phyloP scores from a whole-genome alignment of 257 asterid genomes.

The Nemophila menziesii region DNA sequence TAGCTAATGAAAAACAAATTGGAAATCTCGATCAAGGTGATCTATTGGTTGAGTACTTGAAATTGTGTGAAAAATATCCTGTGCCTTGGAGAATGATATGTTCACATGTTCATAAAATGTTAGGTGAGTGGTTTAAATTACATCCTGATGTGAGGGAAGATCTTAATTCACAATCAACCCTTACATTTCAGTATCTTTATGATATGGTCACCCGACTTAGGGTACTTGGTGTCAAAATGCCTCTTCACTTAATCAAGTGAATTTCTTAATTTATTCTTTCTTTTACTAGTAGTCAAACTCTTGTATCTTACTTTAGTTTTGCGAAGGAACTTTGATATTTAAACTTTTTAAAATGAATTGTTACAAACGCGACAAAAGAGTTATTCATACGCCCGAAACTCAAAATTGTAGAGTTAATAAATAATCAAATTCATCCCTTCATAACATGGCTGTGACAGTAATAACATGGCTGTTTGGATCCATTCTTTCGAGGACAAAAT shows the following conservation, averaged over 20 bases:
- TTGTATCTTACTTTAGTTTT: background rate
- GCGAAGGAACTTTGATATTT: background rate
- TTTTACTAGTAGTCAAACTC: background rate
- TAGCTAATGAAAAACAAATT: slow-evolving; percentile 29
- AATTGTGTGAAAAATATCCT: slow-evolving; percentile 66
- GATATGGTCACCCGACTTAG: slow-evolving; percentile 54
- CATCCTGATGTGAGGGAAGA: slow-evolving; percentile 69
- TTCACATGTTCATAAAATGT: slow-evolving; percentile 81
- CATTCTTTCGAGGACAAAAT: slow-evolving; percentile 58
- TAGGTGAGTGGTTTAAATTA: slow-evolving; percentile 86
- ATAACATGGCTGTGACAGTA: slow-evolving; percentile 42
- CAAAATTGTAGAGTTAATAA: slow-evolving; percentile 15
- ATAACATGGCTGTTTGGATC: slow-evolving; percentile 21
- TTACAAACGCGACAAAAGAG: slow-evolving; percentile 7
- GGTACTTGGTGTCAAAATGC: slow-evolving; percentile 52
- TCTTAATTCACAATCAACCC: slow-evolving; percentile 50
- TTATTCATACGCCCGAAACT: slow-evolving; percentile 11
- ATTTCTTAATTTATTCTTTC: no score
- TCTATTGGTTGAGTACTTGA: slow-evolving; percentile 57
- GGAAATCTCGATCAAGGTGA: slow-evolving; percentile 65
- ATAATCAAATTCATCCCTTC: background rate
- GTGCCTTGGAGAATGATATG: slow-evolving; percentile 98
- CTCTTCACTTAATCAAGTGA: slow-evolving; percentile 36
- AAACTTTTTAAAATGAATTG: background rate
- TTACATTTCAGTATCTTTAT: slow-evolving; percentile 69